These are phyloP conservation scores for Penstemon eatonii DNA, from an alignment of 257 asterid species.

Conservation along the genomic window DNA sequence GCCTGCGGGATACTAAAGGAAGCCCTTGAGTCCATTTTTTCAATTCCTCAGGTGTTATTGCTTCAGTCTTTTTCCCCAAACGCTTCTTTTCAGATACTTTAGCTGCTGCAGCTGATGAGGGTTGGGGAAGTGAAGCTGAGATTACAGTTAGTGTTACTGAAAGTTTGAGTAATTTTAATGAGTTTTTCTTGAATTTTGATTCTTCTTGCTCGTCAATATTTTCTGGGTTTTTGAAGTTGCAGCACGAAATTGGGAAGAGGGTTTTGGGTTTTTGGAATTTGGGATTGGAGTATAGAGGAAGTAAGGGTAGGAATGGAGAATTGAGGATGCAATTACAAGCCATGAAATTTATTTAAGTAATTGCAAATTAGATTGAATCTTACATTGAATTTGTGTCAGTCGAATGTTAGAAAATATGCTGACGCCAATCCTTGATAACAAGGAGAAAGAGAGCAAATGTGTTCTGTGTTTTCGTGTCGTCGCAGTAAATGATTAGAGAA, in stretches of 20 bases:
- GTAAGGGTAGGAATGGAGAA: constrained; percentile 46
- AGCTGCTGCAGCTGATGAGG: constrained; percentile 66
- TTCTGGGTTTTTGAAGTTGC: constrained; percentile 29
- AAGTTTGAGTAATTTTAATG: constrained; percentile 47
- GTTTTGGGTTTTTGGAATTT: constrained; percentile 35
- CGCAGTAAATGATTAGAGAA: too few species aligned
- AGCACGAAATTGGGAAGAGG: constrained; percentile 43
- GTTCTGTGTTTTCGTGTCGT: too few species aligned
- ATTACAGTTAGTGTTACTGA: constrained; percentile 72
- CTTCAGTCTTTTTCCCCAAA: constrained; percentile 42
- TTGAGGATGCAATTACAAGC: constrained; percentile 46
- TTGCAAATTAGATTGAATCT: too few species aligned
- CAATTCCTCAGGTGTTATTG: constrained; percentile 65
- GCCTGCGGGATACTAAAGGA: constrained; percentile 73
- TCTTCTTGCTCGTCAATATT: constrained; percentile 37
- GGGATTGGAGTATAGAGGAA: constrained; percentile 28
- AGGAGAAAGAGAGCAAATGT: too few species aligned
- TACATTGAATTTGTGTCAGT: too few species aligned
- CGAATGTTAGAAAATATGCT: too few species aligned
- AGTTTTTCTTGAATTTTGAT: constrained; percentile 34
- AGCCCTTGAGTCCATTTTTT: constrained; percentile 80
- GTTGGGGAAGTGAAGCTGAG: constrained; percentile 66
- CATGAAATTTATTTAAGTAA: constrained; percentile 31
- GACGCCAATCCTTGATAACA: too few species aligned
- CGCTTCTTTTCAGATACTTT: constrained; percentile 59